Evolutionary conservation across 768 basidiomycete genomes (phyloP).

Genomic region (Rhodotorula graminis): DNA sequence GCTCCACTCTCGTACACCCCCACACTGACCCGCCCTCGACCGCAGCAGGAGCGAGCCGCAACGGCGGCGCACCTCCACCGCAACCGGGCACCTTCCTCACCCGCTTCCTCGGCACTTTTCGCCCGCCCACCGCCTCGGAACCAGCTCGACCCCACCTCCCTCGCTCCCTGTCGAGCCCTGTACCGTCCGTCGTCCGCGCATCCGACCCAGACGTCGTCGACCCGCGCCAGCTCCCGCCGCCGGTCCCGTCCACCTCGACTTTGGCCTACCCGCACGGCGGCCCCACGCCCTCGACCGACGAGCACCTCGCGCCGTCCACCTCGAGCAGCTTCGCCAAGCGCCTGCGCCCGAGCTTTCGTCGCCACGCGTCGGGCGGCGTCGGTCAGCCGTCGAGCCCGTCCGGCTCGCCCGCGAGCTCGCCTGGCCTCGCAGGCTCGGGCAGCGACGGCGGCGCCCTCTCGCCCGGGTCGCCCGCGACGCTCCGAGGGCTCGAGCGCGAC

Average conservation of each 20-base stretch:
- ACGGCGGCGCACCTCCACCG: background rate
- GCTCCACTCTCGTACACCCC: background rate
- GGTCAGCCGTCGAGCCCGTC: slow-evolving; percentile 2
- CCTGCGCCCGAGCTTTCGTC: background rate
- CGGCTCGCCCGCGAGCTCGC: slow-evolving; percentile 2
- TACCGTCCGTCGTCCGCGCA: background rate
- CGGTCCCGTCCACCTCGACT: background rate
- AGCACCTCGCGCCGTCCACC: background rate
- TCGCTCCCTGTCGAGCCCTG: slow-evolving; percentile 24
- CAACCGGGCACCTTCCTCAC: slow-evolving; percentile 32
- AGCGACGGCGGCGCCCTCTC: slow-evolving; percentile 21
- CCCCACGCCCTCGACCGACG: background rate
- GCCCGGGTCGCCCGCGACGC: slow-evolving; percentile 24
- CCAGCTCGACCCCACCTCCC: slow-evolving; percentile 18
- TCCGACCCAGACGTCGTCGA: background rate
- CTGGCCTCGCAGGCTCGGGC: background rate
- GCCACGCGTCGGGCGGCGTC: background rate
- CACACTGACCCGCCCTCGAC: background rate
- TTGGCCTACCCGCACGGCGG: background rate
- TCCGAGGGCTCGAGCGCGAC: slow-evolving; percentile 25
- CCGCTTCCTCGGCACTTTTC: slow-evolving; percentile 30
- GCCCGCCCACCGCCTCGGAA: background rate
- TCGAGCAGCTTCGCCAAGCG: background rate
- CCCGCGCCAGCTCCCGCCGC: background rate
- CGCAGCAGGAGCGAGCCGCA: background rate